phyloP scores from a whole-genome alignment of 306 rosid species.

The Lathyrus tuberosus region DNA sequence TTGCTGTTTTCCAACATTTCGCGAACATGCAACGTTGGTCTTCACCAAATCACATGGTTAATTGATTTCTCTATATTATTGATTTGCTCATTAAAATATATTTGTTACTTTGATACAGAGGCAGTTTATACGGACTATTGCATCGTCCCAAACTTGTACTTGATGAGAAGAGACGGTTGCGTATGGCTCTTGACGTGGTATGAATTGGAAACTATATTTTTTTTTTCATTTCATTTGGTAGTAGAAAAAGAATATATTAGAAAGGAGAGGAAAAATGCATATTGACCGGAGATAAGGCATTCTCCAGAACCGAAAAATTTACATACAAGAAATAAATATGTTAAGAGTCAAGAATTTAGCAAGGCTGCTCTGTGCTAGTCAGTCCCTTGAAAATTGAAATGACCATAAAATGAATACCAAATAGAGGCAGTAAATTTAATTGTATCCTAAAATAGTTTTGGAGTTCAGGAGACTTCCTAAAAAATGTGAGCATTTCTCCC shows the following conservation, averaged over 20 bases:
- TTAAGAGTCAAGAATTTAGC: not conserved
- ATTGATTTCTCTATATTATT: constrained; percentile 36
- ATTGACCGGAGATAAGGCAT: constrained; percentile 17
- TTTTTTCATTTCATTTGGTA: constrained; percentile 17
- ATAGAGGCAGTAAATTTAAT: constrained; percentile 32
- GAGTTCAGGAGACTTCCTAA: constrained; percentile 17
- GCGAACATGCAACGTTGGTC: constrained; percentile 26
- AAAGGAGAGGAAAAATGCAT: constrained; percentile 1
- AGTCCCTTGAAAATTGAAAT: constrained; percentile 10
- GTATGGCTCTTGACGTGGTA: constrained; percentile 99
- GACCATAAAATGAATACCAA: constrained; percentile 32
- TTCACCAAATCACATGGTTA: constrained; percentile 26
- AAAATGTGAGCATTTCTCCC: constrained; percentile 22
- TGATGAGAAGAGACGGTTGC: constrained; percentile 90
- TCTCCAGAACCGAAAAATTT: constrained; percentile 13
- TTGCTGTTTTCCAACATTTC: constrained; percentile 7
- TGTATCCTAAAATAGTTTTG: constrained; percentile 23
- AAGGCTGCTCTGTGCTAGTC: constrained; percentile 16
- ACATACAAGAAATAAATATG: not conserved
- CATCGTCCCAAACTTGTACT: constrained; percentile 91
- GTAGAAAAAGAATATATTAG: constrained; percentile 3
- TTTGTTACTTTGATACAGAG: constrained; percentile 60
- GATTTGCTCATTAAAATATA: constrained; percentile 43
- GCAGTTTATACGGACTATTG: constrained; percentile 85
- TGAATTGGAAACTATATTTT: constrained; percentile 28